Base-by-base conservation (phyloP, 2,329 filamentous ascomycete species). In the Ophidiomyces ophidiicola region DNA sequence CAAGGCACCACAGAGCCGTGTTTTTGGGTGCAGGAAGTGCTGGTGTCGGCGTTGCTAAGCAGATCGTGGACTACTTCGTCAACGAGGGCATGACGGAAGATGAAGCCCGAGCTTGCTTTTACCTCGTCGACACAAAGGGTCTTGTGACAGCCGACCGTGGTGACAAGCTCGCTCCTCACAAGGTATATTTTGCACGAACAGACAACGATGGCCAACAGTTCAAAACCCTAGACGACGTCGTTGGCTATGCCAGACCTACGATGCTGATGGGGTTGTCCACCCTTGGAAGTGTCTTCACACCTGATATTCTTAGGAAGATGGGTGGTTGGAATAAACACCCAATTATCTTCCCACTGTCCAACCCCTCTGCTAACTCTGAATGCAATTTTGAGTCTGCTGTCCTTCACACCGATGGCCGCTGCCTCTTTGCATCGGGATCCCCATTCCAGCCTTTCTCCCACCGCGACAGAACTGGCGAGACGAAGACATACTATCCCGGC, bases 11-110 rank as follows among this genome's bases (percentile, higher is more conserved):
- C 63, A 82, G 82, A 40, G 82, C 94, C 25, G 85, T 96, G 49
- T 98, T 98, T 69, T 81, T 96, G 63, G 90, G 90, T 43, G 88
- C 90, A 39, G 90, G 90, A 41, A 93, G 84, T 44, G 90, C 90
- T 24, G 90, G 90, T 68, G 86, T 94, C 32, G 90, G 90, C 68
- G 90, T 98, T 44, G 90, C 90, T 44, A 94, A 93, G 71, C 90
- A 96, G 69, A 81, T 98, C 48, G 86, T 94, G 42, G 85, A 94
- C 64, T 94, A 85, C 72, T 96, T 96, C 69, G 85, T 87, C 54
- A 83, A 84, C 51, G 83, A 87, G 52, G 90, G 90, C 28, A 71
- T 96, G 55, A 81, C 80, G 6, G 88, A 96, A 62, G 76, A 86
- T 53, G 80, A 84, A 48, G 90, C 90, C 41, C 78, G 79, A 53